Conservation (phyloP, 2,329 filamentous ascomycete genomes). For the Fusarium illudens region DNA sequence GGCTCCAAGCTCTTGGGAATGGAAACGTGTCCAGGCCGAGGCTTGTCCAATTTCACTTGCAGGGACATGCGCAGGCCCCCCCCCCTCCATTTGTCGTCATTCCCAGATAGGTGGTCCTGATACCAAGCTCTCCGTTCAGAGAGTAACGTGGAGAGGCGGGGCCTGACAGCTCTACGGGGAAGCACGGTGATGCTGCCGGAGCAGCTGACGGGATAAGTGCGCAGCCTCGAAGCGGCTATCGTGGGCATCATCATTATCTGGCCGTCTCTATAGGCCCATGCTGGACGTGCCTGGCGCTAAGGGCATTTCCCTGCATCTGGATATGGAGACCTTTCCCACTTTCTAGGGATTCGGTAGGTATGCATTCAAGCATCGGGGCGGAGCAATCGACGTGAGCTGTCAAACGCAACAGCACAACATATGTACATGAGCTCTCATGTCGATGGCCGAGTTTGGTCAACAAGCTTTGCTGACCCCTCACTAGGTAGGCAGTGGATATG, state of each 20-base stretch:
- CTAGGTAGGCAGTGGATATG: neutral
- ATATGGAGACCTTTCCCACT: conserved; percentile 23
- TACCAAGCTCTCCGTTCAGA: conserved; percentile 14
- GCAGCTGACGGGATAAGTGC: conserved; percentile 34
- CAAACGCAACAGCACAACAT: conserved; percentile 1
- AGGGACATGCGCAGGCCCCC: neutral
- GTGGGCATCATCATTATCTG: conserved; percentile 16
- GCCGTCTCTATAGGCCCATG: conserved; percentile 23
- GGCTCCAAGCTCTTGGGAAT: conserved; percentile 21
- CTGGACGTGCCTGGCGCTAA: conserved; percentile 38
- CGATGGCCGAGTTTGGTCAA: neutral
- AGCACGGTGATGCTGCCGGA: conserved; percentile 37
- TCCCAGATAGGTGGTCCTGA: conserved; percentile 1
- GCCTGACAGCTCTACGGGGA: conserved; percentile 35
- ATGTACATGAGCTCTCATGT: neutral
- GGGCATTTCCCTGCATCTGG: conserved; percentile 24
- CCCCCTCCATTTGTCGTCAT: conserved; percentile 10
- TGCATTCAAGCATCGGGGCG: conserved; percentile 17
- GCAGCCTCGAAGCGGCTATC: conserved; percentile 32
- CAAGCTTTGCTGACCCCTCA: conserved; percentile 3
- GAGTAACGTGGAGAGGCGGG: conserved; percentile 31
- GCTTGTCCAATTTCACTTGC: neutral
- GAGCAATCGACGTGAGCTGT: conserved; percentile 12
- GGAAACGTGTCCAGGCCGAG: conserved; percentile 18
- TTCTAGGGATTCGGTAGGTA: conserved; percentile 2